Percentiles rank a stretch among this genome's conserved stretches.
Evolutionary conservation across 2,329 filamentous ascomycete genomes (phyloP).

Genomic region (Thelonectria discophora): DNA sequence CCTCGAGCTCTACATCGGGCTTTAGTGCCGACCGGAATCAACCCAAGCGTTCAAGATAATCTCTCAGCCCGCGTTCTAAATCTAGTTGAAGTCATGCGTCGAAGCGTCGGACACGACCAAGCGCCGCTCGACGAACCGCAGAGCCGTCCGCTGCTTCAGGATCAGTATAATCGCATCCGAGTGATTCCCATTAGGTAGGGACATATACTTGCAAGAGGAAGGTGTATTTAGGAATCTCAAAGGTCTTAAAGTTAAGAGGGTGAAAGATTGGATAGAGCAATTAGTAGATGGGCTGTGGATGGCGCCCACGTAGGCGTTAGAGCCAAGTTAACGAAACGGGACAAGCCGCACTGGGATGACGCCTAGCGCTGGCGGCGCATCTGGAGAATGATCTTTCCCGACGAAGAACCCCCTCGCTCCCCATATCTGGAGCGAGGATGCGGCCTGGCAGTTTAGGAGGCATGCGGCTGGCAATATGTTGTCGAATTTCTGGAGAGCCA

Average conservation of each 20-base stretch:
- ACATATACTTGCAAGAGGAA: neutral
- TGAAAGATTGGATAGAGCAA: neutral
- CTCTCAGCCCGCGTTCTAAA: conserved; percentile 14
- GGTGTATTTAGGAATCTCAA: neutral
- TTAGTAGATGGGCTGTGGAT: neutral
- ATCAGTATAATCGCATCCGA: neutral
- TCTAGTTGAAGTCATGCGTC: neutral
- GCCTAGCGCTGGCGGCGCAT: too few relatives aligned
- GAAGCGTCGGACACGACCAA: conserved; percentile 8
- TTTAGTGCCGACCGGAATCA: conserved; percentile 9
- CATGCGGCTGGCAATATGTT: too few relatives aligned
- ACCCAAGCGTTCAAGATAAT: conserved; percentile 16
- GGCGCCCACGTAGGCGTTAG: too few relatives aligned
- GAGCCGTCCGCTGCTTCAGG: conserved; percentile 2
- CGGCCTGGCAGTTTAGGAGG: too few relatives aligned
- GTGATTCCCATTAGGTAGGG: neutral
- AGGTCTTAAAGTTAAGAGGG: neutral
- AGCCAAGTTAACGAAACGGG: too few relatives aligned
- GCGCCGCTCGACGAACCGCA: conserved; percentile 6
- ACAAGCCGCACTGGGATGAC: too few relatives aligned
- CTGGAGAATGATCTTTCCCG: too few relatives aligned
- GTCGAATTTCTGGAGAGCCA: too few relatives aligned
- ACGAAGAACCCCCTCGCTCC: too few relatives aligned
- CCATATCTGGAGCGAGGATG: too few relatives aligned
- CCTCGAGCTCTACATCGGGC: conserved; percentile 25